phyloP scores from a whole-genome alignment of 495 filamentous ascomycete genomes.

The Penicillium roqueforti region DNA sequence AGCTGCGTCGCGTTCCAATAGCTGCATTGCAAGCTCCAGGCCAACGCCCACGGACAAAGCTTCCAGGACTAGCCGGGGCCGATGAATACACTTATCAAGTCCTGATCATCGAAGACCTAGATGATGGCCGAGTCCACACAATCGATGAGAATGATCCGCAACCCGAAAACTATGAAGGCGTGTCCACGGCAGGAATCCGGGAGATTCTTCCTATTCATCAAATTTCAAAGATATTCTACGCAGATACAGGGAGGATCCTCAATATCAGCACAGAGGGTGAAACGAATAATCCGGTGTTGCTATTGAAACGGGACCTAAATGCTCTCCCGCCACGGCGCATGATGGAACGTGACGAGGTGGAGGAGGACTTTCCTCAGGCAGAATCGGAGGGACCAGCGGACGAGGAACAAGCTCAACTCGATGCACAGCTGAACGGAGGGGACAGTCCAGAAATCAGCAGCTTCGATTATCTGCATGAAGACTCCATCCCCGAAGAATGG shows the following conservation, averaged over 20 bases:
- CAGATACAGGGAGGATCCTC: conserved; percentile 89
- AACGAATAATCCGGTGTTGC: conserved; percentile 77
- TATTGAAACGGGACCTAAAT: conserved; percentile 80
- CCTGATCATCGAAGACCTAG: conserved; percentile 84
- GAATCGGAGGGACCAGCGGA: conserved; percentile 36
- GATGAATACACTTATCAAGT: conserved; percentile 87
- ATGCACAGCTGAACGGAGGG: conserved; percentile 61
- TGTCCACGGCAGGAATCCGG: conserved; percentile 70
- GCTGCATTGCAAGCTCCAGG: conserved; percentile 26
- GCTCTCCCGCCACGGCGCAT: conserved; percentile 67
- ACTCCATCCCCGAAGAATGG: conserved; percentile 49
- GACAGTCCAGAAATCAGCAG: conserved; percentile 22
- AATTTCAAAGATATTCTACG: conserved; percentile 95
- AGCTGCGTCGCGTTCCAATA: conserved; percentile 61
- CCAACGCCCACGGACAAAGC: conserved; percentile 19
- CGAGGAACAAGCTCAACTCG: conserved; percentile 58
- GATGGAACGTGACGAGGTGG: conserved; percentile 49
- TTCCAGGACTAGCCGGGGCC: conserved; percentile 47
- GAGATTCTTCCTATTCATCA: conserved; percentile 85
- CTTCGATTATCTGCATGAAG: conserved; percentile 28
- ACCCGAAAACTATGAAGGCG: conserved; percentile 64
- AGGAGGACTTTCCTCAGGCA: conserved; percentile 22
- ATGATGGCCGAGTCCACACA: conserved; percentile 85
- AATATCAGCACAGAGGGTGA: conserved; percentile 79
- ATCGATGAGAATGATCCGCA: conserved; percentile 62